Evolutionary conservation across 371 early-diverging fungal genomes (phyloP), one percentile per base, ranked within the genome.

Genomic region (Mortierella sp.): DNA sequence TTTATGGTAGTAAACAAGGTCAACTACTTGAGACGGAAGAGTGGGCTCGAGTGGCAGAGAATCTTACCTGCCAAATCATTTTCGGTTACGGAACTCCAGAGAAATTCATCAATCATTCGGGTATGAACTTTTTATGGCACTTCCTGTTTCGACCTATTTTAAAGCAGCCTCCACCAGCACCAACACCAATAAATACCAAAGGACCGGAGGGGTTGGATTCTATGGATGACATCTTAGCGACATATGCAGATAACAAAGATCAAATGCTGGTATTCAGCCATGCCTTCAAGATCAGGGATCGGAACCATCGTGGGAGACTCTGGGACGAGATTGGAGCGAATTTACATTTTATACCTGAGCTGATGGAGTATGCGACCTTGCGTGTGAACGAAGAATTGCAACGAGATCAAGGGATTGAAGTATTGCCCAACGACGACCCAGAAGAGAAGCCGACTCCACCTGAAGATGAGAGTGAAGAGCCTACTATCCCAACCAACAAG

Each of bases 21-120:
- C 26, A 71, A n/a, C 11, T 64, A 14, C 22, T 60, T 10, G 22
- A 49, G 28, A 62, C 55, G 32, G 40, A 62, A 2, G 20, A 24
- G 28, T 77, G 78, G 78, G 45, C 32, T 2, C n/a, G 3, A 6
- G 20, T 73, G 14, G 73, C 78, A 0, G 69, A 77, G 45, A 73
- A 77, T 37, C 10, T 73, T 20, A 72, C 73, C 49, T 73, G 69
- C 24, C 66, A 72, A n/a, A 72, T 77, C 39, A 43, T 66, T 10
- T 32, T 30, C 49, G 70, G 70, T 5, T 73, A 61, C 16, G 73
- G 78, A 9, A 47, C 28, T 26, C 72, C 66, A 12, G 67, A 66
- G 0, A 4, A 26, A 2, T 37, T 30, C 18, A 45, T 77, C 49
- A 68, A 73, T 37, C 51, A 57, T 11, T 68, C 72, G 14, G 70